Percentiles rank a stretch among this genome's conserved stretches.
These are phyloP conservation scores for Saccharomycopsis sp. DNA, from an alignment of 805 yeast species.

Conservation along the genomic window DNA sequence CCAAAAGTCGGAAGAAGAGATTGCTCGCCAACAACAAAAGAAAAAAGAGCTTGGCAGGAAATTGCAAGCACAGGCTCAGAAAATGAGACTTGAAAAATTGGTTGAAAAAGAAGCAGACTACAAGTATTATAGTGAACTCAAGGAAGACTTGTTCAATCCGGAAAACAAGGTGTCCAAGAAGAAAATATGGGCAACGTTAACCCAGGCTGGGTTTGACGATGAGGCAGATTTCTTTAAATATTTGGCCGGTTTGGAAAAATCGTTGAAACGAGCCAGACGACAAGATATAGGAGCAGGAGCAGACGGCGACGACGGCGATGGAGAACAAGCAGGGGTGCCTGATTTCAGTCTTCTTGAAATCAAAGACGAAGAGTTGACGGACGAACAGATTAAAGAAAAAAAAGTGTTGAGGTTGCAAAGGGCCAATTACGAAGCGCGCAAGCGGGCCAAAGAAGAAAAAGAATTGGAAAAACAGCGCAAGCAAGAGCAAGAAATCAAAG, in stretches of 20 bases:
- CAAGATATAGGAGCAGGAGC: constrained; percentile 59
- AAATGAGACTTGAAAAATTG: constrained; percentile 69
- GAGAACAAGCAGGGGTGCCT: constrained; percentile 39
- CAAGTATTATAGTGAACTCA: constrained; percentile 56
- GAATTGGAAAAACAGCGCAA: constrained; percentile 50
- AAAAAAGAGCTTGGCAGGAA: constrained; percentile 79
- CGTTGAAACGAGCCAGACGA: constrained; percentile 58
- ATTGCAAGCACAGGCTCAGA: constrained; percentile 88
- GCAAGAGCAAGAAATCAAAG: constrained; percentile 54
- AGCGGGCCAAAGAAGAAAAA: constrained; percentile 72
- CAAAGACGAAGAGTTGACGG: constrained; percentile 76
- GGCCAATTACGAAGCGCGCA: constrained; percentile 83
- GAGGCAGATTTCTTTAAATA: constrained; percentile 64
- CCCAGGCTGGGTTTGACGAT: constrained; percentile 71
- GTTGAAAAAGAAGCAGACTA: constrained; percentile 74
- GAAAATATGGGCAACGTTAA: constrained; percentile 45
- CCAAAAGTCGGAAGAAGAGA: constrained; percentile 77
- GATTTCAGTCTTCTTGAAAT: constrained; percentile 66
- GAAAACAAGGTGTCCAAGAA: constrained; percentile 38
- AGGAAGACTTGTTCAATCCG: constrained; percentile 34
- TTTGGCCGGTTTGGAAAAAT: constrained; percentile 51
- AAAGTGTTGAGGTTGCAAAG: constrained; percentile 73
- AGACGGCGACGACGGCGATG: constrained; percentile 32
- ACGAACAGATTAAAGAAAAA: constrained; percentile 79
- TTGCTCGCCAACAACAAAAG: constrained; percentile 65